Base-by-base conservation (phyloP, 805 yeast genomes). In the Yamadazyma phyllophila region DNA sequence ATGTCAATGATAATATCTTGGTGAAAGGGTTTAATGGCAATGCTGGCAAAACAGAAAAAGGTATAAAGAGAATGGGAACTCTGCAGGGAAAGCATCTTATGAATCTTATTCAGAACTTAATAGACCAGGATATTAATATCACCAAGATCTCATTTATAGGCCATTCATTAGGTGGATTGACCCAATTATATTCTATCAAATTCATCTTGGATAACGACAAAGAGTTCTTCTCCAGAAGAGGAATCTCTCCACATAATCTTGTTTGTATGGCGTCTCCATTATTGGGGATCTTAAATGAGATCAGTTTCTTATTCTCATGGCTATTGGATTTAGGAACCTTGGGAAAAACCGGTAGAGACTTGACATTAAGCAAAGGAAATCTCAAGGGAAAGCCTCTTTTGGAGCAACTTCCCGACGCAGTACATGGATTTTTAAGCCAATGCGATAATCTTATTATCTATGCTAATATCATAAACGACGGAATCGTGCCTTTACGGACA, bases 391-490 rank as follows among this genome's bases (percentile, higher is more conserved):
- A 58, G 40, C 69, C 77, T 1, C 26, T 72, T 10, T 49, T 72
- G n/a, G 73, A 69, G 39, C 54, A 59, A 6, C 56, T 72, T 8
- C 77, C 77, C 2, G 69, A 66, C 33, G 73, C 74, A 13, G 54
- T 71, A n/a, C 66, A 58, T 36, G 38, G 52, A 4, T 63, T 65
- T 38, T 48, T 72, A 26, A 50, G 44, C 4, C 41, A 51, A 37
- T 72, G 72, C 43, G 54, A 56, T 26, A 63, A 61, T 47, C 60
- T 71, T 31, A 66, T 73, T 2, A 49, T 71, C 4, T 72, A 72
- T 50, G 76, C 77, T 13, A 72, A 72, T 51, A 73, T 74, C 4
- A 59, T 72, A 12, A 71, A 71, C 45, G 77, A 72, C 48, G 77
- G 77, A 2, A 71, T 72, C 15, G 76, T 71, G 1, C 77, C 77